These are phyloP conservation scores for Leccinum subgranulosum DNA, from an alignment of 768 basidiomycete genomes.

Conservation along the genomic window DNA sequence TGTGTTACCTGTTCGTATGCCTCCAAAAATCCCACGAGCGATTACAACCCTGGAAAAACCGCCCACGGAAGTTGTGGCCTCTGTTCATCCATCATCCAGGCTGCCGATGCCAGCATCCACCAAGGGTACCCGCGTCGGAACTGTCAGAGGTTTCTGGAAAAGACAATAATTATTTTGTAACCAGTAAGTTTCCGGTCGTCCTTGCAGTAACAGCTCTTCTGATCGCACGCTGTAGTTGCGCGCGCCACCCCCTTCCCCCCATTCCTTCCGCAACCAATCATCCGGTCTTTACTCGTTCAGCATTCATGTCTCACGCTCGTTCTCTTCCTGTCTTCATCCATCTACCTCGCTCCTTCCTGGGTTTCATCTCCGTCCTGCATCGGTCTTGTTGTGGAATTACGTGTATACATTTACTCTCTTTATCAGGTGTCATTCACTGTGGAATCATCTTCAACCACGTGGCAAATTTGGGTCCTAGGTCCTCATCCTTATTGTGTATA, in stretches of 20 bases:
- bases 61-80: neutral
- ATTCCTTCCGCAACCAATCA: neutral
- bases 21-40: slow-evolving; percentile 11
- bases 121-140: slow-evolving; percentile 21
- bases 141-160: slow-evolving; percentile 33
- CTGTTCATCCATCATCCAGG: slow-evolving; percentile 9
- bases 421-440: slow-evolving; percentile 12
- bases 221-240: neutral
- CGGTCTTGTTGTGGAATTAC: slow-evolving; percentile 32
- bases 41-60: slow-evolving; percentile 3
- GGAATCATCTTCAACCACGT: neutral
- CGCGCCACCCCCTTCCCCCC: neutral
- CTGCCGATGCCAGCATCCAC: slow-evolving; percentile 25
- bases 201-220: neutral
- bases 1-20: slow-evolving; percentile 12
- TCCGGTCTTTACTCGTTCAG: slow-evolving; percentile 16
- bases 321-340: neutral
- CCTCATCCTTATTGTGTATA: slow-evolving; percentile 23
- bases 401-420: slow-evolving; percentile 26
- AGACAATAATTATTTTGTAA: slow-evolving; percentile 12
- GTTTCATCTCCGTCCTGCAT: slow-evolving; percentile 18
- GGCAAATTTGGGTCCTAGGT: slow-evolving; percentile 1
- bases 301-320: slow-evolving; percentile 10
- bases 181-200: slow-evolving; percentile 6
- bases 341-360: slow-evolving; percentile 11